Evolutionary conservation across 2,329 filamentous ascomycete genomes (phyloP).

Genomic region (Stachybotrys echinatus): DNA sequence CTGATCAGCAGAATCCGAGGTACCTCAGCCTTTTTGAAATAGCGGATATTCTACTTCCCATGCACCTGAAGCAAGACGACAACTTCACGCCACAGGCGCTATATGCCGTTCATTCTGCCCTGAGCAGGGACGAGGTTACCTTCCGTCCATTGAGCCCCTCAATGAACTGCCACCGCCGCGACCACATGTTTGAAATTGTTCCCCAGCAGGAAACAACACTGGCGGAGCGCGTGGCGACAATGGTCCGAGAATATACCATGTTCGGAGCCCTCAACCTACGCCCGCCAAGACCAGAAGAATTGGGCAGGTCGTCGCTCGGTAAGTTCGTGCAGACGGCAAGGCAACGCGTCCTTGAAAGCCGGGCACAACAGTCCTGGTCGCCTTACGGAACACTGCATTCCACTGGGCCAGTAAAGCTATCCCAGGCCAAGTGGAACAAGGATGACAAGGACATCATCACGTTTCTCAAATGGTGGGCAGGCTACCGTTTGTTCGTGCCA

Average conservation of each 20-base stretch:
- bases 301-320: constrained; percentile 21
- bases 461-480: constrained; percentile 67
- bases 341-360: constrained; percentile 44
- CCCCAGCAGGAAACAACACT: constrained; percentile 21
- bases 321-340: constrained; percentile 46
- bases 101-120: constrained; percentile 65
- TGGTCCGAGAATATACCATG: constrained; percentile 27
- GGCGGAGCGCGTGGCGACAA: constrained; percentile 22
- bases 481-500: constrained; percentile 46
- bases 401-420: constrained; percentile 10
- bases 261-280: constrained; percentile 9
- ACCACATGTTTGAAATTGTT: constrained; percentile 56
- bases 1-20: constrained; percentile 26
- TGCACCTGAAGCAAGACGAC: constrained; percentile 24
- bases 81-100: constrained; percentile 44
- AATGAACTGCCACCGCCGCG: constrained; percentile 40
- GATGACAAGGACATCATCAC: constrained; percentile 46
- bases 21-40: constrained; percentile 49
- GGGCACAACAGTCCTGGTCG: constrained; percentile 43
- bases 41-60: constrained; percentile 36
- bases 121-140: constrained; percentile 53
- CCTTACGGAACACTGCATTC: constrained; percentile 38
- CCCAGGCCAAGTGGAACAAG: constrained; percentile 20
- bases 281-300: constrained; percentile 10
- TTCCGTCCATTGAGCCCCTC: constrained; percentile 50